phyloP scores from a whole-genome alignment of 257 asterid species.

The Thymus quinquecostatus region DNA sequence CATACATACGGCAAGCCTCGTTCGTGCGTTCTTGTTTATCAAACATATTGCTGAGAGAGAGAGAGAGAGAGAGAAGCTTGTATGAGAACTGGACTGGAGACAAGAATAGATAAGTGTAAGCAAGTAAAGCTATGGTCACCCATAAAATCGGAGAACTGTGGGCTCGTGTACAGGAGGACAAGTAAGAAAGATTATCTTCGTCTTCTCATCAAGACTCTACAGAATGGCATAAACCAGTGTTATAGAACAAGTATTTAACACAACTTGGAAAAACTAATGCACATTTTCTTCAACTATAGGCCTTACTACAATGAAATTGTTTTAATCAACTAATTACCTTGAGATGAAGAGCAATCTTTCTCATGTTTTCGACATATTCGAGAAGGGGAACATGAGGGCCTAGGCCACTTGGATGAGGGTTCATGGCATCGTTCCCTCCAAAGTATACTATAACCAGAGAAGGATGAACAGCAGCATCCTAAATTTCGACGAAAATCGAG shows the following conservation, averaged over 20 bases:
- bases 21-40: constrained; percentile 53
- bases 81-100: neutral
- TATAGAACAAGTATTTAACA: neutral
- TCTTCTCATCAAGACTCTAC: constrained; percentile 48
- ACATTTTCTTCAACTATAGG: neutral
- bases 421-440: constrained; percentile 77
- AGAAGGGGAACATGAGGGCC: constrained; percentile 81
- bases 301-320: neutral
- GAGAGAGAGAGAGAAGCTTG: neutral
- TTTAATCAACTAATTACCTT: constrained; percentile 31
- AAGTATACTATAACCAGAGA: constrained; percentile 71
- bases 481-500: neutral
- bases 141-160: constrained; percentile 36
- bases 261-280: neutral
- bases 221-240: constrained; percentile 7
- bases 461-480: constrained; percentile 75
- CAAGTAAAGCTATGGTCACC: constrained; percentile 34
- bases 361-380: constrained; percentile 84
- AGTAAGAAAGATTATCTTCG: constrained; percentile 48
- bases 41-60: constrained; percentile 29
- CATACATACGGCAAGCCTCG: constrained; percentile 48
- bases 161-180: constrained; percentile 57
- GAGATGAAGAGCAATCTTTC: constrained; percentile 58
- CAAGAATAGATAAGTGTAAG: neutral
- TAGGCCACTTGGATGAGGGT: constrained; percentile 66